Conservation (phyloP, 2,329 filamentous ascomycete species). For the Claviceps lovelessii region DNA sequence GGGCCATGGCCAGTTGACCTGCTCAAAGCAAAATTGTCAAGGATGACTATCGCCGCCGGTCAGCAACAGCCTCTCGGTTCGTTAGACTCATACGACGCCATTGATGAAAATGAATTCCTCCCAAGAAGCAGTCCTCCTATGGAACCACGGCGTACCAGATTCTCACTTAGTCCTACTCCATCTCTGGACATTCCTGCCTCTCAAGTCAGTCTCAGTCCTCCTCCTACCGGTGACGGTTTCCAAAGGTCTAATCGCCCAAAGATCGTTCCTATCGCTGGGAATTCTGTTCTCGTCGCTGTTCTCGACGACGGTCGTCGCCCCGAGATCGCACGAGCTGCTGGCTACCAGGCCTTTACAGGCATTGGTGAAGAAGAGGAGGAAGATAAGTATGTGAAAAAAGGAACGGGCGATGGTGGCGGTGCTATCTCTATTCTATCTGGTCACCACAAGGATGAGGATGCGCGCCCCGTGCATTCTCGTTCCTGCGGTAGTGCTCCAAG, state of each 20-base stretch:
- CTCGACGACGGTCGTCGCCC: slow-evolving; percentile 49
- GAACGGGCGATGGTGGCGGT: slow-evolving; percentile 14
- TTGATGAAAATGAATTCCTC: slow-evolving; percentile 4
- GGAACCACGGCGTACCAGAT: slow-evolving; percentile 19
- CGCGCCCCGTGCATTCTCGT: not conserved
- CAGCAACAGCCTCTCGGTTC: slow-evolving; percentile 18
- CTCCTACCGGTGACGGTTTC: slow-evolving; percentile 24
- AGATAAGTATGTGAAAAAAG: slow-evolving; percentile 10
- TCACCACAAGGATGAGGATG: not conserved
- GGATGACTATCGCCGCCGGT: slow-evolving; percentile 26
- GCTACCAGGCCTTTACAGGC: slow-evolving; percentile 35
- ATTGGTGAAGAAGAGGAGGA: slow-evolving; percentile 28
- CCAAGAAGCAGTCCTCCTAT: slow-evolving; percentile 27
- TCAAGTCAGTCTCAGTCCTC: slow-evolving; percentile 21
- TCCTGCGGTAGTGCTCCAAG: not conserved
- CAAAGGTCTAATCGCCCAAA: slow-evolving; percentile 37
- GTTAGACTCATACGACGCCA: slow-evolving; percentile 27
- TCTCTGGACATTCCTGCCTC: slow-evolving; percentile 22
- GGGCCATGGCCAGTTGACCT: slow-evolving; percentile 22
- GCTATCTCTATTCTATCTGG: not conserved
- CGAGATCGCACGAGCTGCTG: slow-evolving; percentile 48
- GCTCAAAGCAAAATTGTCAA: slow-evolving; percentile 16
- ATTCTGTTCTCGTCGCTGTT: slow-evolving; percentile 52
- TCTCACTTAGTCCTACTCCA: slow-evolving; percentile 19
- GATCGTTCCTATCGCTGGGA: slow-evolving; percentile 42